Conservation (phyloP, 2,329 filamentous ascomycete genomes). For the Scolecobasidium constrictum region DNA sequence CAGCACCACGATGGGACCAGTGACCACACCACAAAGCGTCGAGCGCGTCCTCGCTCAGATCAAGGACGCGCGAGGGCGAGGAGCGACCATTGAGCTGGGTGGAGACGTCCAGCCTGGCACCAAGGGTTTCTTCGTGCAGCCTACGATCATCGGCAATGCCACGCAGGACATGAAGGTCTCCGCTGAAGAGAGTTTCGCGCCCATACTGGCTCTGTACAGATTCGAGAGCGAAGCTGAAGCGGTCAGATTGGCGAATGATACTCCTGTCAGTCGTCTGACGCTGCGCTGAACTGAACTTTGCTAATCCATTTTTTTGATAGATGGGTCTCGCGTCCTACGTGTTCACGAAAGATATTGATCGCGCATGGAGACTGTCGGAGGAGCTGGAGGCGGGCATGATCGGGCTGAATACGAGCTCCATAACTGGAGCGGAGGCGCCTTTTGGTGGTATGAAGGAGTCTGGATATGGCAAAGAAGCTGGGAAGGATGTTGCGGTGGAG, state of each 20-base stretch:
- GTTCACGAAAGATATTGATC: constrained; percentile 58
- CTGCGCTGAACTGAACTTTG: no score
- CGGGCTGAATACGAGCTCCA: constrained; percentile 52
- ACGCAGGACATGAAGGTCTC: constrained; percentile 45
- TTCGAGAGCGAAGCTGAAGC: constrained; percentile 58
- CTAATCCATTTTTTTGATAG: no score
- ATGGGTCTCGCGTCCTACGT: constrained; percentile 58
- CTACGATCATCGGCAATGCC: constrained; percentile 52
- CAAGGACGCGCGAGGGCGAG: constrained; percentile 50
- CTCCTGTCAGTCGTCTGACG: no score
- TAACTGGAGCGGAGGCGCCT: constrained; percentile 53
- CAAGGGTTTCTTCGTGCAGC: constrained; percentile 58
- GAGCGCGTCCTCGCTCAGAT: constrained; percentile 51
- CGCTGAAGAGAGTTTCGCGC: constrained; percentile 55
- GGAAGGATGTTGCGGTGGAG: constrained; percentile 54
- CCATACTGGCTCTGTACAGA: constrained; percentile 50
- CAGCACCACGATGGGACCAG: constrained; percentile 49
- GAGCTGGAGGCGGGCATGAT: constrained; percentile 47
- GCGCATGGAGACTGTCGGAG: constrained; percentile 54
- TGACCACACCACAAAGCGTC: constrained; percentile 44
- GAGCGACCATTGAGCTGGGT: constrained; percentile 52
- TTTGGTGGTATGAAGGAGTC: constrained; percentile 60
- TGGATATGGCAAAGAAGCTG: constrained; percentile 57
- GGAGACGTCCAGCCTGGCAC: constrained; percentile 37
- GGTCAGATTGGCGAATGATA: constrained; percentile 48